Conservation (phyloP, 1,284 basidiomycete genomes). For the Coniferiporia sulphurascens region DNA sequence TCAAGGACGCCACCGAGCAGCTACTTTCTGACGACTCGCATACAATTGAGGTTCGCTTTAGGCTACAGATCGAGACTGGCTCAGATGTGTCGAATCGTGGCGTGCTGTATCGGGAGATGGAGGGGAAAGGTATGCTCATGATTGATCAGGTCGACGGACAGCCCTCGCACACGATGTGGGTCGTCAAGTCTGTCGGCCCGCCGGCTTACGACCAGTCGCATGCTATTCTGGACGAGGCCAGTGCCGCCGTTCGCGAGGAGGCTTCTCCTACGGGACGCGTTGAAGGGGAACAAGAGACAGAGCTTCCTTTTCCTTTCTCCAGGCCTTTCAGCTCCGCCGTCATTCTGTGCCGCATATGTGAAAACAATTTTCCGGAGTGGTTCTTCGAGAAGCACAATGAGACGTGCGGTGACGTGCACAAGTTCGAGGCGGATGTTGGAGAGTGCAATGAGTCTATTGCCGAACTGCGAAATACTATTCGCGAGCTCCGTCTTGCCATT, state of each 20-base stretch:
- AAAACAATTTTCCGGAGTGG: conserved; percentile 95
- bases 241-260: conserved; percentile 49
- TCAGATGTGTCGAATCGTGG: conserved; percentile 45
- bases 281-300: conserved; percentile 28
- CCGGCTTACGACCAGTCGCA: conserved; percentile 62
- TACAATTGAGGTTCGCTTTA: conserved; percentile 91
- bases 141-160: conserved; percentile 82
- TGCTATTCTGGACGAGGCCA: conserved; percentile 49
- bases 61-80: conserved; percentile 67
- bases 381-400: conserved; percentile 99
- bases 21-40: conserved; percentile 90
- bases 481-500: conserved; percentile 64
- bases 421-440: conserved; percentile 91
- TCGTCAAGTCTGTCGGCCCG: conserved; percentile 80
- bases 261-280: conserved; percentile 32
- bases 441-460: conserved; percentile 91
- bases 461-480: conserved; percentile 82
- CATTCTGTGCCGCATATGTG: conserved; percentile 98
- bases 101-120: conserved; percentile 82
- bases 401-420: conserved; percentile 95
- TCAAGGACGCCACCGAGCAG: conserved; percentile 82
- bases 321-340: conserved; percentile 77
- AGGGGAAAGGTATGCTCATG: conserved; percentile 99
- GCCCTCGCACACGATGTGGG: conserved; percentile 99
- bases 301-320: conserved; percentile 67